A percentile compares a stretch with the other conserved stretches of the same genome.
Evolutionary conservation across 176 grass and related monocot species (phyloP).

Genomic region (Cenchrus americanus): DNA sequence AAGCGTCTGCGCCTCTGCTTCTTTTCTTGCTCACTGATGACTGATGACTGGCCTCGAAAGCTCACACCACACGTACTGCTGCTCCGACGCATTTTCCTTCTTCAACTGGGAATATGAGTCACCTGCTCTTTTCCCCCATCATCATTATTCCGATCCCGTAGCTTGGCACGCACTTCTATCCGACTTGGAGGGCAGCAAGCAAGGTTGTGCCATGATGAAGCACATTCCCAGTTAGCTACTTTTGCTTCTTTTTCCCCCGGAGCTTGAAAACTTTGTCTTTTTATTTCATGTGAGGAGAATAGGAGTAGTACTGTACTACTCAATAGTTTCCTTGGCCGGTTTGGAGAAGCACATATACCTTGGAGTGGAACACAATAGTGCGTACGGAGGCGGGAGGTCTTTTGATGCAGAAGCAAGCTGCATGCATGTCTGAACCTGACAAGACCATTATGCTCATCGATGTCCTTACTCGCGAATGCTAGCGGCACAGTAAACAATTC

Average conservation of each 20-base stretch:
- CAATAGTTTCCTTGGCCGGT: not conserved
- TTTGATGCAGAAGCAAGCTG: not conserved
- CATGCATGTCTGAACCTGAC: not conserved
- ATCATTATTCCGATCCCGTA: constrained; percentile 6
- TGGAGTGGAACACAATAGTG: not conserved
- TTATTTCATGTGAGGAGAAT: not conserved
- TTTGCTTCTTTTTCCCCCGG: too few relatives aligned
- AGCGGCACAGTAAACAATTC: too few relatives aligned
- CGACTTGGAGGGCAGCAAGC: not conserved
- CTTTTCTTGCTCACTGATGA: not conserved
- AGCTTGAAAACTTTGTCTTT: too few relatives aligned
- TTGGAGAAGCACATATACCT: constrained; percentile 5
- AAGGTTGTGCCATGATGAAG: not conserved
- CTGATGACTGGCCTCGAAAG: not conserved
- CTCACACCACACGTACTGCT: not conserved
- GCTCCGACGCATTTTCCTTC: too few relatives aligned
- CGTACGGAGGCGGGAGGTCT: too few relatives aligned
- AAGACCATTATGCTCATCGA: not conserved
- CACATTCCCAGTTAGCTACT: not conserved
- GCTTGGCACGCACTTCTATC: constrained; percentile 28
- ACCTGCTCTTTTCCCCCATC: not conserved
- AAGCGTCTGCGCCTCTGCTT: not conserved
- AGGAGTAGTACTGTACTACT: too few relatives aligned
- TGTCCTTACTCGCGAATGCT: not conserved
- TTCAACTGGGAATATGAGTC: not conserved